These are phyloP conservation scores for Podospora comata DNA, from an alignment of 495 filamentous ascomycete genomes.

Conservation along the genomic window DNA sequence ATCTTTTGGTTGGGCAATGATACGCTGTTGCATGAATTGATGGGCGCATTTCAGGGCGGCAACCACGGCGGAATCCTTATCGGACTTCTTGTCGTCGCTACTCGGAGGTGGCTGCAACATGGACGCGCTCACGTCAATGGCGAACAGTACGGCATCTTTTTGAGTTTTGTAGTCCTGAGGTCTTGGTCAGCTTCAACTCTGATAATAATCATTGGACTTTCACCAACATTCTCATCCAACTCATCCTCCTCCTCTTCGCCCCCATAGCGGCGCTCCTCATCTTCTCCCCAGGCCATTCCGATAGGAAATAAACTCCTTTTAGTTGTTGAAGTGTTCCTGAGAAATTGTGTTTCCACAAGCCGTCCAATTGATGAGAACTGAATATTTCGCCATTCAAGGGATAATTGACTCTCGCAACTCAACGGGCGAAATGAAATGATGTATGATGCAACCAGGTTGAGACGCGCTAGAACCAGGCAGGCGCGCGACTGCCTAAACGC, in stretches of 20 bases:
- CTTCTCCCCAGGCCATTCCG: slow-evolving; percentile 42
- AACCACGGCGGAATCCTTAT: slow-evolving; percentile 65
- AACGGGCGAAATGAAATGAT: not conserved
- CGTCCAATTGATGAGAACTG: not conserved
- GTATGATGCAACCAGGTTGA: not conserved
- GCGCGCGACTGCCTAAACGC: slow-evolving; percentile 8
- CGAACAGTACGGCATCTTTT: slow-evolving; percentile 96
- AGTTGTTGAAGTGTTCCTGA: not conserved
- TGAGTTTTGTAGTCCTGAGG: slow-evolving; percentile 78
- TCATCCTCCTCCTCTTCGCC: slow-evolving; percentile 68
- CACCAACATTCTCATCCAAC: slow-evolving; percentile 54
- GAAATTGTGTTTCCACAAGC: not conserved
- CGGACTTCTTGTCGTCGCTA: slow-evolving; percentile 66
- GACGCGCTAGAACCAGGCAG: slow-evolving; percentile 12
- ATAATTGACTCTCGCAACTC: not conserved
- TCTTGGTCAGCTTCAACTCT: not conserved
- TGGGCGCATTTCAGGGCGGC: slow-evolving; percentile 95
- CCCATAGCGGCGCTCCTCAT: slow-evolving; percentile 44
- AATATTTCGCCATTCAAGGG: not conserved
- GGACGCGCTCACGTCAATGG: slow-evolving; percentile 87
- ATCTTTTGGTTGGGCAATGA: slow-evolving; percentile 92
- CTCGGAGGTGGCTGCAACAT: slow-evolving; percentile 73
- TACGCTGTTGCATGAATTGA: slow-evolving; percentile 92
- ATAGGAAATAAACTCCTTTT: not conserved
- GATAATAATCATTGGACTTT: slow-evolving; percentile 10